A percentile compares a stretch with the other conserved stretches of the same genome.
These are phyloP conservation scores for Colletotrichum brevisporum DNA, from an alignment of 2,329 filamentous ascomycete genomes.

Conservation along the genomic window DNA sequence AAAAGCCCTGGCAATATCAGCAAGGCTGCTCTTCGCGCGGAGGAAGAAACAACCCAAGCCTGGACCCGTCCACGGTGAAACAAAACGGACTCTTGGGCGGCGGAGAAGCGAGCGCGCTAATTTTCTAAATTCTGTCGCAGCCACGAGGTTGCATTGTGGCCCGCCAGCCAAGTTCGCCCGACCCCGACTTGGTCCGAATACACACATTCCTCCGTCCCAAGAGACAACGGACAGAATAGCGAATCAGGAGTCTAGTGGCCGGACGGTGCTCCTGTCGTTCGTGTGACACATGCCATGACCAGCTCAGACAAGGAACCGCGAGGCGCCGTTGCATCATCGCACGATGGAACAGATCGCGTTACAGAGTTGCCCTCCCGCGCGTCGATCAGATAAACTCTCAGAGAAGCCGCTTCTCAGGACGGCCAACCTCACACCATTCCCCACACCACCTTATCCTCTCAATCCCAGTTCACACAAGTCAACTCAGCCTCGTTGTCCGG, in stretches of 20 bases:
- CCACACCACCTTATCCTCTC: conserved; percentile 30
- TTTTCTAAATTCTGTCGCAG: conserved; percentile 15
- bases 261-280: conserved; percentile 32
- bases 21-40: conserved; percentile 10
- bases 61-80: conserved; percentile 33
- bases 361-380: conserved; percentile 36
- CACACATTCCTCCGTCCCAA: conserved; percentile 22
- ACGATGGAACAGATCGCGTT: conserved; percentile 41
- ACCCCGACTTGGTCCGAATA: conserved; percentile 27
- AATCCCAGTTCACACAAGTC: conserved; percentile 15
- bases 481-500: conserved; percentile 29
- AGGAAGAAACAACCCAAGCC: conserved; percentile 31
- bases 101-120: conserved; percentile 11
- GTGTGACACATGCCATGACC: conserved; percentile 39
- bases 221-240: conserved; percentile 7
- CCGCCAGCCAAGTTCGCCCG: conserved; percentile 34
- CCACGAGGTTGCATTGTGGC: conserved; percentile 27
- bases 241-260: conserved; percentile 14
- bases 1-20: neutral
- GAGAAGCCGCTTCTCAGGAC: conserved; percentile 30
- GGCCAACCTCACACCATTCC: conserved; percentile 37
- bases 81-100: conserved; percentile 37
- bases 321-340: conserved; percentile 40
- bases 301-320: conserved; percentile 40
- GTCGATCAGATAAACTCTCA: conserved; percentile 41